These are phyloP conservation scores for Powellomyces hirtus DNA, from an alignment of 192 early-diverging fungal genomes.

Conservation along the genomic window DNA sequence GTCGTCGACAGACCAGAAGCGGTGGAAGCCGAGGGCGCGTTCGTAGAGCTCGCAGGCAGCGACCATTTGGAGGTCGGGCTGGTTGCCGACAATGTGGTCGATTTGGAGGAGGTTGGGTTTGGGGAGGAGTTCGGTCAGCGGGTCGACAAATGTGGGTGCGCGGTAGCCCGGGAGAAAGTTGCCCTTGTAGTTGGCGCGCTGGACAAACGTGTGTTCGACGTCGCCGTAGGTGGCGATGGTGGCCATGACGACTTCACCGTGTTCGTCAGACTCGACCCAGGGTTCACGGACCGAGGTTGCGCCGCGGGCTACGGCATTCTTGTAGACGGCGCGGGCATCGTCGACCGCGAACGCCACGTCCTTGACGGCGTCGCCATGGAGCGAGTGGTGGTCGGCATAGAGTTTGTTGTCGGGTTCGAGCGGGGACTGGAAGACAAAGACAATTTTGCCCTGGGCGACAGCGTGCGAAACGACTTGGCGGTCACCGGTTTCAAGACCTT, in stretches of 20 bases:
- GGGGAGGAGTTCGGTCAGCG: slow-evolving; percentile 44
- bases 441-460: slow-evolving; percentile 75
- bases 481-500: slow-evolving; percentile 91
- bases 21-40: slow-evolving; percentile 89
- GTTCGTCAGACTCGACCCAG: slow-evolving; percentile 77
- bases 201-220: slow-evolving; percentile 92
- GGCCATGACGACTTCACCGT: slow-evolving; percentile 89
- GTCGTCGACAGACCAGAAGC: slow-evolving; percentile 99
- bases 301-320: slow-evolving; percentile 80
- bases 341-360: slow-evolving; percentile 94
- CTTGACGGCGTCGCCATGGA: slow-evolving; percentile 92
- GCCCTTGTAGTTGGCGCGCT: slow-evolving; percentile 80
- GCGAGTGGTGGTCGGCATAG: slow-evolving; percentile 40
- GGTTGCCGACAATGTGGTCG: slow-evolving; percentile 96
- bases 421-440: slow-evolving; percentile 90
- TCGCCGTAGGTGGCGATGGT: slow-evolving; percentile 94
- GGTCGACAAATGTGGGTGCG: slow-evolving; percentile 30
- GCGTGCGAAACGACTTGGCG: slow-evolving; percentile 85
- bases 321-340: slow-evolving; percentile 74
- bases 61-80: slow-evolving; percentile 89
- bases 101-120: slow-evolving; percentile 68
- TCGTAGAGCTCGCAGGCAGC: slow-evolving; percentile 85
- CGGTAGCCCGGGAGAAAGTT: slow-evolving; percentile 81
- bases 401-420: slow-evolving; percentile 74
- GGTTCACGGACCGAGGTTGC: slow-evolving; percentile 78